phyloP scores from a whole-genome alignment of 2,329 filamentous ascomycete species.

The Fusarium pseudonygamai region DNA sequence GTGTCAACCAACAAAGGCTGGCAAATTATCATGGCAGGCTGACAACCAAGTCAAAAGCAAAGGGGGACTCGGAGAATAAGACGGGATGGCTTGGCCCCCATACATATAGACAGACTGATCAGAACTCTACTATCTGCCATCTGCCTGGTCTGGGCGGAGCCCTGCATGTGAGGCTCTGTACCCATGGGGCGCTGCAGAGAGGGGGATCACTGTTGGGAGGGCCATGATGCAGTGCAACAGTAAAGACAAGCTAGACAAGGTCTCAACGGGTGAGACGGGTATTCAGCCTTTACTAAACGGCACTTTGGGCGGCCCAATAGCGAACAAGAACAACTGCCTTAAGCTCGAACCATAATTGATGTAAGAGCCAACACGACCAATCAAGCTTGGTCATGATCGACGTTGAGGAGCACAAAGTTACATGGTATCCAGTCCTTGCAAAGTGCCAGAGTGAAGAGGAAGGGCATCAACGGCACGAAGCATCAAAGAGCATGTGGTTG shows the following conservation, averaged over 20 bases:
- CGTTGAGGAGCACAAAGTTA: conserved; percentile 11
- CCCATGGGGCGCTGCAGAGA: conserved; percentile 27
- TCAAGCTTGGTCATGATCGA: conserved; percentile 28
- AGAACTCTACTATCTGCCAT: conserved; percentile 17
- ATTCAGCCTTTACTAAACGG: conserved; percentile 15
- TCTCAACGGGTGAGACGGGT: conserved; percentile 20
- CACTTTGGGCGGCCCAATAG: conserved; percentile 19
- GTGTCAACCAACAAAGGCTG: conserved; percentile 27
- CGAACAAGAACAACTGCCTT: conserved; percentile 26
- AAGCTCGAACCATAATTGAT: conserved; percentile 23
- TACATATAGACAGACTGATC: conserved; percentile 38
- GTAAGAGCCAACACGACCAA: conserved; percentile 17
- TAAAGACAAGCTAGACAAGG: conserved; percentile 26
- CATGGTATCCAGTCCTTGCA: neutral
- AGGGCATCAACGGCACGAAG: neutral
- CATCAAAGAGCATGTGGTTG: conserved; percentile 6
- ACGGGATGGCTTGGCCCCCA: conserved; percentile 35
- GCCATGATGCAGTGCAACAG: conserved; percentile 34
- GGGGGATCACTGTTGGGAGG: conserved; percentile 30
- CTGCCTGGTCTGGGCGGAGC: conserved; percentile 22
- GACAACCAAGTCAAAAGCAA: conserved; percentile 19
- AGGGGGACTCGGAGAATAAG: conserved; percentile 17
- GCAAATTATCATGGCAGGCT: conserved; percentile 41
- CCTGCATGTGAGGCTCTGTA: conserved; percentile 43
- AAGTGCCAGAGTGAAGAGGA: conserved; percentile 6